phyloP scores from a whole-genome alignment of 305 asterid species.

The Andrographis paniculata region DNA sequence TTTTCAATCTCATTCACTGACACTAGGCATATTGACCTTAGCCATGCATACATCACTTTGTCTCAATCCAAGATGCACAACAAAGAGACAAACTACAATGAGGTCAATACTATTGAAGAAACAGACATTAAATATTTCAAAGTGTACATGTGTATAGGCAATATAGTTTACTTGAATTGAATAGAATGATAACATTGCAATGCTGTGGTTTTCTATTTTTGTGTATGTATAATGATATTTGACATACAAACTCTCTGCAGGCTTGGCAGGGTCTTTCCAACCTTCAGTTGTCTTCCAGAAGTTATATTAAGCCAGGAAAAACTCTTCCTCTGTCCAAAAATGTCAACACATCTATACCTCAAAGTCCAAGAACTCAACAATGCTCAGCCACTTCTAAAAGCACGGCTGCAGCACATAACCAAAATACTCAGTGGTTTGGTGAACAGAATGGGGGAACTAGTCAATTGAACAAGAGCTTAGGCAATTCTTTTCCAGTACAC shows the following conservation, averaged over 20 bases:
- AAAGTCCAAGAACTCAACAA: conserved; percentile 33
- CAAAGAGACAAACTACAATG: too few relatives aligned
- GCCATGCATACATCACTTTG: too few relatives aligned
- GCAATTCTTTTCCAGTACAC: conserved; percentile 27
- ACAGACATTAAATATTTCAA: too few relatives aligned
- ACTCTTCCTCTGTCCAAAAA: conserved; percentile 39
- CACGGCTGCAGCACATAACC: conserved; percentile 26
- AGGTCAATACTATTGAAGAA: too few relatives aligned
- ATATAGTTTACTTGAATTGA: too few relatives aligned
- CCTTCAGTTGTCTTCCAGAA: conserved; percentile 64
- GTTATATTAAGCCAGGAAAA: conserved; percentile 70
- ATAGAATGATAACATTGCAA: too few relatives aligned
- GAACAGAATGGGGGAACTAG: conserved; percentile 21
- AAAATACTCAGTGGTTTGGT: conserved; percentile 28
- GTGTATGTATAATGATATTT: too few relatives aligned
- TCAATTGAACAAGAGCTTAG: conserved; percentile 25
- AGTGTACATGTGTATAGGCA: too few relatives aligned
- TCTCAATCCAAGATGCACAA: too few relatives aligned
- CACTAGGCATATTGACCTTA: too few relatives aligned
- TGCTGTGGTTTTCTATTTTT: too few relatives aligned
- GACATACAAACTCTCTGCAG: conserved; percentile 35
- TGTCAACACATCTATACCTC: conserved; percentile 30
- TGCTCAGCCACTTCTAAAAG: conserved; percentile 31
- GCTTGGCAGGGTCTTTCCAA: conserved; percentile 77
- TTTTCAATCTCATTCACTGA: too few relatives aligned